These are phyloP conservation scores for Tillandsia fasciculata DNA, from an alignment of 176 grass and related monocot species.

Conservation along the genomic window DNA sequence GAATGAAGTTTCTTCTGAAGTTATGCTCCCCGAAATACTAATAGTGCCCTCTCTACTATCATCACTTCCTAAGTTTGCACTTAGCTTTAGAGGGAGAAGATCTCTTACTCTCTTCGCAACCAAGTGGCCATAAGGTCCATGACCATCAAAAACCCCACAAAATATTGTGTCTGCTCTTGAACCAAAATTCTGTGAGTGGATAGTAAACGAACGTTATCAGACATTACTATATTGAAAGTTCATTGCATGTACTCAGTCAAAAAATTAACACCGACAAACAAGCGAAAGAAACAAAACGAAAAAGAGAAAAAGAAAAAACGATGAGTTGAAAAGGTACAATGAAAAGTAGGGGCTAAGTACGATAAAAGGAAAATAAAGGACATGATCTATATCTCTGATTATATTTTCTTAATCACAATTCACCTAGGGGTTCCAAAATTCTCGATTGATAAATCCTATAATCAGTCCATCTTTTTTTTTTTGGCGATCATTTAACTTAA, in stretches of 20 bases:
- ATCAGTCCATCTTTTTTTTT: too few species aligned
- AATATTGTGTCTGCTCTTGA: constrained; percentile 56
- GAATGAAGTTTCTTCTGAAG: constrained; percentile 25
- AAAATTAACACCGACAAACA: constrained; percentile 6
- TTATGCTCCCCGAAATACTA: constrained; percentile 22
- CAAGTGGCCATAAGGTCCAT: constrained; percentile 86
- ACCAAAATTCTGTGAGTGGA: constrained; percentile 60
- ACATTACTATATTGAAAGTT: neutral
- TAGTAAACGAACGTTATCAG: constrained; percentile 7
- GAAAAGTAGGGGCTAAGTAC: neutral
- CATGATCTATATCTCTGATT: too few species aligned
- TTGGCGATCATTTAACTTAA: neutral
- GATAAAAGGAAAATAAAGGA: neutral
- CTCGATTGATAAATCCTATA: too few species aligned
- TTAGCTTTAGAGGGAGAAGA: constrained; percentile 63
- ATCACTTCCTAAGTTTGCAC: constrained; percentile 37
- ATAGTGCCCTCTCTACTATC: constrained; percentile 30
- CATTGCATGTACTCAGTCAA: neutral
- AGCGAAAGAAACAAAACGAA: neutral
- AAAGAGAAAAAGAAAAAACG: neutral
- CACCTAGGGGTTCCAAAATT: too few species aligned
- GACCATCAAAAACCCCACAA: constrained; percentile 95
- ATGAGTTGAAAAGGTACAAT: neutral
- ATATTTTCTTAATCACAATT: too few species aligned
- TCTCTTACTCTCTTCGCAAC: constrained; percentile 91